These are phyloP conservation scores for Ceratocystis huliohia DNA, from an alignment of 2,329 filamentous ascomycete species.

Conservation along the genomic window DNA sequence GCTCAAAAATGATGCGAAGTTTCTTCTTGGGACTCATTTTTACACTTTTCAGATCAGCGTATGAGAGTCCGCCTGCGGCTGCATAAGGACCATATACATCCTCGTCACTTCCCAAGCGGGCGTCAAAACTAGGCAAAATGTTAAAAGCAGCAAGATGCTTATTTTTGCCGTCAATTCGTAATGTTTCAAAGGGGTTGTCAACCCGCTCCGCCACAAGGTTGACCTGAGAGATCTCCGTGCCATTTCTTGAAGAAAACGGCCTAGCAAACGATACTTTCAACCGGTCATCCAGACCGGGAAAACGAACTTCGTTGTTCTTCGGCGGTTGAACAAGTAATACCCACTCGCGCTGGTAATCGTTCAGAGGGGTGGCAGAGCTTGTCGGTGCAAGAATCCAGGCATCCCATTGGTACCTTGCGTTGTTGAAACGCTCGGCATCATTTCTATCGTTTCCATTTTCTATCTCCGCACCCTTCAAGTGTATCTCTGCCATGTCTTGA, in stretches of 20 bases:
- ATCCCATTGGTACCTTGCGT: not conserved
- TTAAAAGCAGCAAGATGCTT: slow-evolving; percentile 15
- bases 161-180: not conserved
- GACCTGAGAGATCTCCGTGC: not conserved
- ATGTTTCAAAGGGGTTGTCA: slow-evolving; percentile 20
- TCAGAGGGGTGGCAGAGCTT: not conserved
- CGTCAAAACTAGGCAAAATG: slow-evolving; percentile 12
- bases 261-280: slow-evolving; percentile 8
- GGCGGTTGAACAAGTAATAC: slow-evolving; percentile 19
- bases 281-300: slow-evolving; percentile 17
- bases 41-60: not conserved
- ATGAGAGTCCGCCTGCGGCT: not conserved
- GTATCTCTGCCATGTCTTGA: slow-evolving; percentile 13
- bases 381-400: slow-evolving; percentile 21
- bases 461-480: slow-evolving; percentile 16
- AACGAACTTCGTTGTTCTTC: not conserved
- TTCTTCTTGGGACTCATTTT: not conserved
- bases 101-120: not conserved
- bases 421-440: slow-evolving; percentile 17
- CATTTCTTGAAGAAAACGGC: not conserved
- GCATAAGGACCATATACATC: slow-evolving; percentile 9
- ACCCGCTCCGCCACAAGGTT: not conserved
- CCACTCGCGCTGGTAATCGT: slow-evolving; percentile 17
- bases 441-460: slow-evolving; percentile 19
- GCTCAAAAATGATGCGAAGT: slow-evolving; percentile 7